These are phyloP conservation scores for Podaxis sp. DNA, from an alignment of 768 basidiomycete species.

Conservation along the genomic window DNA sequence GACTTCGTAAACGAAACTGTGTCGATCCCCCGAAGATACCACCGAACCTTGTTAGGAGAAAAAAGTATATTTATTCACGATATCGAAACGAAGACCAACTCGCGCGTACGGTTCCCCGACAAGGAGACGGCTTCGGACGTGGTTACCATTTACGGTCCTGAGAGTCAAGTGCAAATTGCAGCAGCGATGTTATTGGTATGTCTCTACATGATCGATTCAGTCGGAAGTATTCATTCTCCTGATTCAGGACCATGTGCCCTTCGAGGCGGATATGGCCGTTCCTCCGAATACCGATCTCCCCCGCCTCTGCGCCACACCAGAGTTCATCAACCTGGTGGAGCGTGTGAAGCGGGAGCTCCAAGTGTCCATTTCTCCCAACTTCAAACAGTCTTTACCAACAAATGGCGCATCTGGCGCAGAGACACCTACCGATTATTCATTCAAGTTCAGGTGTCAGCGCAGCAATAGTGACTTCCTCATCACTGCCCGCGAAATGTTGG, in stretches of 20 bases:
- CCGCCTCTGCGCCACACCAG: constrained; percentile 71
- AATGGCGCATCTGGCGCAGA: constrained; percentile 52
- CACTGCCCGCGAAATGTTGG: constrained; percentile 88
- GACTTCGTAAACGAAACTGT: constrained; percentile 95
- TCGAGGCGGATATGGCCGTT: constrained; percentile 92
- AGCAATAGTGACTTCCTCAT: constrained; percentile 93
- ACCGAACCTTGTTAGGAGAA: constrained; percentile 92
- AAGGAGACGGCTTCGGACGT: constrained; percentile 94
- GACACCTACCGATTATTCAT: constrained; percentile 75
- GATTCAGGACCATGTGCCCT: constrained; percentile 87
- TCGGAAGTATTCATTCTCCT: background rate
- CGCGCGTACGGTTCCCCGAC: constrained; percentile 87
- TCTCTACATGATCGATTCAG: constrained; percentile 8
- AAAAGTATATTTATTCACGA: constrained; percentile 97
- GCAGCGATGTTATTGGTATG: constrained; percentile 91
- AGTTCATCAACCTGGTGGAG: constrained; percentile 85
- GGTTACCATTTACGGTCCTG: constrained; percentile 95
- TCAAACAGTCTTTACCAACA: constrained; percentile 50
- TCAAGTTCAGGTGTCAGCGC: constrained; percentile 95
- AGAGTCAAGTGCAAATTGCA: constrained; percentile 95
- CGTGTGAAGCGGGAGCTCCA: constrained; percentile 93
- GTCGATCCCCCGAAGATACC: constrained; percentile 91
- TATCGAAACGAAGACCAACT: constrained; percentile 96
- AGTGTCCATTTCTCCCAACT: constrained; percentile 82
- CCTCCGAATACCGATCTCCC: constrained; percentile 82